Evolutionary conservation across 345 rosid genomes (phyloP).

Genomic region (Lepidium sativum): DNA sequence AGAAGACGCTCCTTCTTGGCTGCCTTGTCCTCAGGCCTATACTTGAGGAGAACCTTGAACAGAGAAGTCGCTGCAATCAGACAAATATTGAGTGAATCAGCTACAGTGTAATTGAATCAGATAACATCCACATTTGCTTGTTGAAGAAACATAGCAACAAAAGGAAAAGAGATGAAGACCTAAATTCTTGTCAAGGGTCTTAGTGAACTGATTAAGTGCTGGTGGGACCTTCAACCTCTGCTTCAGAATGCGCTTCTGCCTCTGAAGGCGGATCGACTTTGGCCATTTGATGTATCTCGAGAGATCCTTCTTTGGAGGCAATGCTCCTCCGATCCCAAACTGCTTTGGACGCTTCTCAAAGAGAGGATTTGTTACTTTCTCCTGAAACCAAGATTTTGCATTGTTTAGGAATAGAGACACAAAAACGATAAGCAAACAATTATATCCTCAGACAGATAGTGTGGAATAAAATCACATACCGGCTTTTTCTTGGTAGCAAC

Average conservation of each 20-base stretch:
- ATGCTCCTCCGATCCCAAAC: constrained; percentile 75
- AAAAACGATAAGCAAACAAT: not conserved
- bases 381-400: constrained; percentile 25
- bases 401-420: not conserved
- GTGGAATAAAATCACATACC: not conserved
- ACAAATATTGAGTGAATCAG: not conserved
- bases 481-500: constrained; percentile 16
- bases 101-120: not conserved
- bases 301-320: constrained; percentile 77
- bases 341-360: constrained; percentile 71
- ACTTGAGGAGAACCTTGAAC: constrained; percentile 48
- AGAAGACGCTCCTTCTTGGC: constrained; percentile 55
- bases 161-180: constrained; percentile 26
- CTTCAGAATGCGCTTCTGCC: constrained; percentile 66
- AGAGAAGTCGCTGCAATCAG: constrained; percentile 33
- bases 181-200: constrained; percentile 69
- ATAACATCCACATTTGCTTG: not conserved
- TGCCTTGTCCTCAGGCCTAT: constrained; percentile 56
- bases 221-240: constrained; percentile 81
- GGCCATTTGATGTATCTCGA: constrained; percentile 64
- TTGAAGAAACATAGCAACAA: not conserved
- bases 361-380: constrained; percentile 54
- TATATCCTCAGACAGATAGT: not conserved
- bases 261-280: constrained; percentile 51
- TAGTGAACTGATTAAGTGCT: constrained; percentile 75